phyloP scores from a whole-genome alignment of 163 green algal genomes.

The Trebouxiophyceae sp. region DNA sequence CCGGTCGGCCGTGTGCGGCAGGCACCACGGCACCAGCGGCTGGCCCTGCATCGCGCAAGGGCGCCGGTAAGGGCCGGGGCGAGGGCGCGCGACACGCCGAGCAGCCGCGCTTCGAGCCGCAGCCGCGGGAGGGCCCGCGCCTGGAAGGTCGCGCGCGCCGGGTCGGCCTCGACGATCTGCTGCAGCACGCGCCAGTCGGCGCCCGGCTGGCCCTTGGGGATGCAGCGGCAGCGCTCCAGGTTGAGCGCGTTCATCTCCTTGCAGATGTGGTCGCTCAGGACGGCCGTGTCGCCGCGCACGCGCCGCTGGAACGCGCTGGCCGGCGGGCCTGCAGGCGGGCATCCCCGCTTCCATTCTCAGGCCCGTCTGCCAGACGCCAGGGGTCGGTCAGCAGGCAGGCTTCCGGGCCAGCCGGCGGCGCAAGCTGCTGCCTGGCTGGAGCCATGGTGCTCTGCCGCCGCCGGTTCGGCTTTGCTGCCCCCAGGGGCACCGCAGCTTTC shows the following conservation, averaged over 20 bases:
- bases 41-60: constrained; percentile 68
- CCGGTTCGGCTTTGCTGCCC: not conserved
- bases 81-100: too few species aligned
- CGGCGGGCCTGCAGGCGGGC: constrained; percentile 34
- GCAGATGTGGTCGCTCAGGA: constrained; percentile 84
- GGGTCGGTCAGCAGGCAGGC: too few species aligned
- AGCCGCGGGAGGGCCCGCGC: constrained; percentile 11
- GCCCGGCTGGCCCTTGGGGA: constrained; percentile 83
- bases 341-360: too few species aligned
- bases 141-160: constrained; percentile 54
- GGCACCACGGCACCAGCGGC: constrained; percentile 90
- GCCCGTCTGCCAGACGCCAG: too few species aligned
- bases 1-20: constrained; percentile 88
- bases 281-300: constrained; percentile 49
- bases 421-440: too few species aligned
- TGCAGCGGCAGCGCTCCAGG: constrained; percentile 86
- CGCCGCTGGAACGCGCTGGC: constrained; percentile 73
- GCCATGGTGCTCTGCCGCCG: too few species aligned
- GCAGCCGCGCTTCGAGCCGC: too few species aligned
- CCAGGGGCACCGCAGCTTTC: too few species aligned
- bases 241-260: constrained; percentile 98
- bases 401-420: too few species aligned
- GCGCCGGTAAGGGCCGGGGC: too few species aligned
- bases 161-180: constrained; percentile 65
- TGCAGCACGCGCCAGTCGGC: constrained; percentile 90